A percentile compares a stretch with the other conserved stretches of the same genome.
These are phyloP conservation scores for Fusarium duplospermum DNA, from an alignment of 2,329 filamentous ascomycete species.

Conservation along the genomic window DNA sequence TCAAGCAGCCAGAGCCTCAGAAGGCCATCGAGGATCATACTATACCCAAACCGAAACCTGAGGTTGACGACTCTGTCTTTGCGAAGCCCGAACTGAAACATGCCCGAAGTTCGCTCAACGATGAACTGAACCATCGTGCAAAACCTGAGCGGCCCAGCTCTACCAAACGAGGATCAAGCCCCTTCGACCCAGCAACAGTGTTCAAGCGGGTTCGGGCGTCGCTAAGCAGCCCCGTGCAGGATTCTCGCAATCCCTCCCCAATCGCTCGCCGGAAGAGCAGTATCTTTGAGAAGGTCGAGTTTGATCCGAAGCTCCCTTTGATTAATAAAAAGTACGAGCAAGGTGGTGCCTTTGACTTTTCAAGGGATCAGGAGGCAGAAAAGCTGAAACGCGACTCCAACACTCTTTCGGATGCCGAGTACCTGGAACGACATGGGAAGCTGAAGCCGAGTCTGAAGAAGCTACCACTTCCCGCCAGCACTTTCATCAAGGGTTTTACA, in stretches of 20 bases:
- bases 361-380: conserved; percentile 47
- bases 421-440: conserved; percentile 61
- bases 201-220: conserved; percentile 68
- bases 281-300: conserved; percentile 66
- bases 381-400: conserved; percentile 47
- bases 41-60: conserved; percentile 27
- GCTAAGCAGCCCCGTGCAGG: conserved; percentile 43
- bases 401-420: conserved; percentile 59
- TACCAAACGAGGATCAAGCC: conserved; percentile 65
- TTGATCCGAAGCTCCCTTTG: conserved; percentile 63
- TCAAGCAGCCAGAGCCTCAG: conserved; percentile 26
- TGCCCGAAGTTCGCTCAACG: conserved; percentile 64
- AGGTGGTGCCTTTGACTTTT: conserved; percentile 64
- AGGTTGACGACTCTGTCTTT: conserved; percentile 56
- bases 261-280: conserved; percentile 54
- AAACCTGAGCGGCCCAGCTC: conserved; percentile 47
- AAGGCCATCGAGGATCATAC: conserved; percentile 22
- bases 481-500: conserved; percentile 44
- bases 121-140: conserved; percentile 51
- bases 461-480: conserved; percentile 29
- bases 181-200: conserved; percentile 68
- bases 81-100: conserved; percentile 71
- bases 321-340: conserved; percentile 70
- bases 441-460: conserved; percentile 51
- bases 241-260: conserved; percentile 34